Conservation (phyloP, 2,329 filamentous ascomycete species). For the Ceratocystis variospora region DNA sequence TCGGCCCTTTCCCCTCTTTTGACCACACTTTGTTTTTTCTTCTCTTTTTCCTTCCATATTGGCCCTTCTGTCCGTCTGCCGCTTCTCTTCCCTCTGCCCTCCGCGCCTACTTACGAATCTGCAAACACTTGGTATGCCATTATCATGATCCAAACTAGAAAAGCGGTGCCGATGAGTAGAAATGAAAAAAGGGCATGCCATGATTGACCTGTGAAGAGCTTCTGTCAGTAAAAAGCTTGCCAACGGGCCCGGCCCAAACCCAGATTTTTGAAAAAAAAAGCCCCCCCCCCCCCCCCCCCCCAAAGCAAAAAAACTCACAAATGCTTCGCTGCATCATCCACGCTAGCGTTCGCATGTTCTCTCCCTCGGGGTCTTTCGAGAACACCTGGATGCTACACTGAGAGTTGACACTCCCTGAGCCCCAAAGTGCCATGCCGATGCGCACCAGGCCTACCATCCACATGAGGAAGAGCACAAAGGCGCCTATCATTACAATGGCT, state of each 20-base stretch:
- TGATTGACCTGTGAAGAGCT: conserved; percentile 34
- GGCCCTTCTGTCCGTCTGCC: not conserved
- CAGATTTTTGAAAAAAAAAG: too few species aligned
- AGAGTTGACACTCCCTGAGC: conserved; percentile 42
- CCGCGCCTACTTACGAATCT: conserved; percentile 25
- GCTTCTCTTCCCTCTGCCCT: not conserved
- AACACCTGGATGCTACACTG: conserved; percentile 48
- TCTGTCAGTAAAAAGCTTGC: too few species aligned
- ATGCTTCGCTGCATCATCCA: conserved; percentile 51
- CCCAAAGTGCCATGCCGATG: conserved; percentile 50
- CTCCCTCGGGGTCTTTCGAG: conserved; percentile 35
- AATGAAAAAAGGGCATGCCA: conserved; percentile 55
- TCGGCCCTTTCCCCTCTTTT: not conserved
- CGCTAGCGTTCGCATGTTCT: conserved; percentile 42
- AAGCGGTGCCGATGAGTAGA: conserved; percentile 43
- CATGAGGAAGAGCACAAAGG: conserved; percentile 52
- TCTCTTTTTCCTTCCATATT: not conserved
- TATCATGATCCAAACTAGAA: conserved; percentile 54
- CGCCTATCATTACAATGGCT: conserved; percentile 48
- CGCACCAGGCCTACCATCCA: conserved; percentile 54
- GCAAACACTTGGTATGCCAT: conserved; percentile 53
- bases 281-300: too few species aligned
- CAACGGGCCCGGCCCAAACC: too few species aligned
- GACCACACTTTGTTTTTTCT: not conserved
- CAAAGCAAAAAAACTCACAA: conserved; percentile 34